Percentiles rank a stretch among this genome's conserved stretches.
Conservation (phyloP, 176 grass and related monocot genomes). For the Triticum dicoccoides region DNA sequence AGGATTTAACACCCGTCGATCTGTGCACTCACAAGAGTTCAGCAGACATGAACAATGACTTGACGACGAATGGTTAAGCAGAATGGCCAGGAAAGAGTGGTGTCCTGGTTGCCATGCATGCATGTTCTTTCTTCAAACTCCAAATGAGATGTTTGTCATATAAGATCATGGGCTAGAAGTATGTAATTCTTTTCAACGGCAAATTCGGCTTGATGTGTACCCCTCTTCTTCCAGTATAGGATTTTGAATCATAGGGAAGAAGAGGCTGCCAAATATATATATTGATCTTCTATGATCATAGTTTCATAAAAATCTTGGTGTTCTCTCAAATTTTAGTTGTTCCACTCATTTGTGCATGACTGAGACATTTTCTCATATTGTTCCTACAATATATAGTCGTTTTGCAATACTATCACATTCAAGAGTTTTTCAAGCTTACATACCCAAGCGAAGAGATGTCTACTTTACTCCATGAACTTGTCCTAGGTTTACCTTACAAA, state of each 20-base stretch:
- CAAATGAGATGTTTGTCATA: neutral
- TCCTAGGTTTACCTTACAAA: neutral
- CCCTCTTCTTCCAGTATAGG: neutral
- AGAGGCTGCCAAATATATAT: neutral
- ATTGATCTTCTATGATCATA: neutral
- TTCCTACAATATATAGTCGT: neutral
- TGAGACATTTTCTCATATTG: neutral
- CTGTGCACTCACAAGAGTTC: neutral
- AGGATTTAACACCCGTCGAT: neutral
- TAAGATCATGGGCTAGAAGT: neutral
- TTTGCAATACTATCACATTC: neutral
- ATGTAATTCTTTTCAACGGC: neutral
- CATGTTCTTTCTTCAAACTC: neutral
- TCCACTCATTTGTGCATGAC: neutral
- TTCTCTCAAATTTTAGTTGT: neutral
- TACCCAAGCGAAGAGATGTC: neutral
- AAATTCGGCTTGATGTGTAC: neutral
- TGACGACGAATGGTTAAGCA: neutral
- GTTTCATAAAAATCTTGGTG: neutral
- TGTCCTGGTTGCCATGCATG: neutral
- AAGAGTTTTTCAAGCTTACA: neutral
- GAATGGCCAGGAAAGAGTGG: neutral
- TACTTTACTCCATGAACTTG: neutral
- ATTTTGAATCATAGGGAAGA: neutral
- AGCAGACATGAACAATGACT: neutral